Evolutionary conservation across 2,329 filamentous ascomycete genomes (phyloP), one percentile per base, ranked within the genome.

Genomic region (Cladophialophora yegresii): DNA sequence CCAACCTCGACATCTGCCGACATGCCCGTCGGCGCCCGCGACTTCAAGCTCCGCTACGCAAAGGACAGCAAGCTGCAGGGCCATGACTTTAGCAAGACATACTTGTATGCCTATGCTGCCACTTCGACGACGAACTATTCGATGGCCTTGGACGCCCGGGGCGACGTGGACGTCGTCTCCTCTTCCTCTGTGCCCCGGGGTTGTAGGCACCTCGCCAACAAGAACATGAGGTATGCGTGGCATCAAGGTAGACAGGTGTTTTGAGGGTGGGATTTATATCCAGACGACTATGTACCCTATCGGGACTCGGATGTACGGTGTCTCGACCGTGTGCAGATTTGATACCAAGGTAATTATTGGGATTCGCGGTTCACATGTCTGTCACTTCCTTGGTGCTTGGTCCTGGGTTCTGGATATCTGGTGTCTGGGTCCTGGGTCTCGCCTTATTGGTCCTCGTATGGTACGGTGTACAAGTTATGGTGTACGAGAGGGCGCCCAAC

Each of bases 11-110:
- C 20, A 6, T 47, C 53, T n/a, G n/a, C n/a, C 28, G 43, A 59
- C n/a, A 33, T 55, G 10, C 28, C 53, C 7, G n/a, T 45, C 13
- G 53, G 22, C 8, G 22, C 26, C 45, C 62, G 45, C 47, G 33
- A 54, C 47, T 58, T 65, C 26, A 65, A 53, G 20, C 62, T 65
- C 23, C 62, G 58, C 30, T 61, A 61, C 28, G 62, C 62, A n/a
- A 61, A 61, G 54, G 62, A 65, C 36, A 23, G 47, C 53, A 65
- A 65, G n/a, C n/a, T n/a, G n/a, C n/a, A n/a, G 28, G 63, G 63
- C 20, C 63, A 61, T 20, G 58, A 65, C 22, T 49, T 65, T 36
- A 30, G n/a, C 20, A 9, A 43, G 12, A 32, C 58, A 2, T 64
- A n/a, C n/a, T n/a, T n/a, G n/a, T n/a, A 65, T 43, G 13, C 28